phyloP scores from a whole-genome alignment of 176 grass and related monocot genomes.

The Olyra latifolia region DNA sequence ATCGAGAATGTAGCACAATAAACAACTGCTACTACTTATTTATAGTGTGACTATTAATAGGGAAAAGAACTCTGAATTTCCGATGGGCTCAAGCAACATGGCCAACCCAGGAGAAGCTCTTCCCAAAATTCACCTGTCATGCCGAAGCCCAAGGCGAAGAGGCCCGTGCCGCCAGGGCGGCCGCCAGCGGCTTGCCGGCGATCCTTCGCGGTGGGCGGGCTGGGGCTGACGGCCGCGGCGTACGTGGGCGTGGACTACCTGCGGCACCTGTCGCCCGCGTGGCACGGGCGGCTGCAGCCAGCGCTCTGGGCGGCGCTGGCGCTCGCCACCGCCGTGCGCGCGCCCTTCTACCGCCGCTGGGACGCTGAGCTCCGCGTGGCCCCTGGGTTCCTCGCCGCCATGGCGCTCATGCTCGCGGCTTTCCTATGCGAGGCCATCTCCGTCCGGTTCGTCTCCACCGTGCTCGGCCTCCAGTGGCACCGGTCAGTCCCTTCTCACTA shows the following conservation, averaged over 20 bases:
- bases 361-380: slow-evolving; percentile 65
- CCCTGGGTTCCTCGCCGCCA: slow-evolving; percentile 64
- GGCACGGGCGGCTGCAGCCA: slow-evolving; percentile 70
- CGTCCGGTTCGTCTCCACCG: slow-evolving; percentile 76
- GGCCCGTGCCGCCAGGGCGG: slow-evolving; percentile 16
- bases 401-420: slow-evolving; percentile 67
- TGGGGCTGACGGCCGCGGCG: slow-evolving; percentile 51
- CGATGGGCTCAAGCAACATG: neutral
- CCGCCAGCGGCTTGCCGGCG: neutral
- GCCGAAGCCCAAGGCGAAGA: slow-evolving; percentile 26
- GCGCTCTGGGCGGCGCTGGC: slow-evolving; percentile 73
- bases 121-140: neutral
- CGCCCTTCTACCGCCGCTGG: slow-evolving; percentile 83
- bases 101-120: neutral
- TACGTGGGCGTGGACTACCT: slow-evolving; percentile 75
- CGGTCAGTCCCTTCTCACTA: slow-evolving; percentile 33
- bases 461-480: slow-evolving; percentile 85
- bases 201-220: slow-evolving; percentile 15
- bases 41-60: slow-evolving; percentile 20
- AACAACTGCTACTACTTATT: slow-evolving; percentile 21
- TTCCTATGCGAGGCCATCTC: slow-evolving; percentile 78
- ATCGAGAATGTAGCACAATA: too few relatives aligned
- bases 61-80: neutral
- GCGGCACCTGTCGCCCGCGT: slow-evolving; percentile 46
- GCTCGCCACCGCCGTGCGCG: slow-evolving; percentile 48